These are phyloP conservation scores for Euphorbia corollata DNA, from an alignment of 441 rosid genomes.

Conservation along the genomic window DNA sequence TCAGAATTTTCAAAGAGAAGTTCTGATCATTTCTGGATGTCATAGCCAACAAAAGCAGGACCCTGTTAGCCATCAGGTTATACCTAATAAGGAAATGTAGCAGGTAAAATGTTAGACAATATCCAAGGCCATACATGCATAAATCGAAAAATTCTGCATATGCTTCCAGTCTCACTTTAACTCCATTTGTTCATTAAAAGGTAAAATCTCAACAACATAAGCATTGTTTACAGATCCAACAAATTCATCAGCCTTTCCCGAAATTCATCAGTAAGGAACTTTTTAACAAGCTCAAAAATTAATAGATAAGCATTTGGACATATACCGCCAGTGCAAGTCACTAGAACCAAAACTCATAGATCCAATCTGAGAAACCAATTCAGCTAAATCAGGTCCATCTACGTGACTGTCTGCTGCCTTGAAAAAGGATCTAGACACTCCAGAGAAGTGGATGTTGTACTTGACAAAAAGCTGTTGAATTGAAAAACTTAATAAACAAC, in stretches of 20 bases:
- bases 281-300: constrained; percentile 13
- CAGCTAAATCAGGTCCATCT: constrained; percentile 65
- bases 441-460: constrained; percentile 92
- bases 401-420: constrained; percentile 48
- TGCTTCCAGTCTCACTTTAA: constrained; percentile 3
- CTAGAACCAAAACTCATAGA: constrained; percentile 89
- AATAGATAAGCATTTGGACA: constrained; percentile 19
- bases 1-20: constrained; percentile 65
- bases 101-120: constrained; percentile 11
- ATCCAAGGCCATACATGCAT: background rate
- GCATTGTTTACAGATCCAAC: background rate
- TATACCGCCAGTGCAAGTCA: constrained; percentile 95
- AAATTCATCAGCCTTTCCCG: constrained; percentile 6
- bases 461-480: constrained; percentile 90
- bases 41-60: constrained; percentile 91
- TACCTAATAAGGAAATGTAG: constrained; percentile 46
- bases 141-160: background rate
- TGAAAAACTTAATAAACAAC: constrained; percentile 22
- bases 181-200: constrained; percentile 13
- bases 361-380: constrained; percentile 80
- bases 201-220: constrained; percentile 4
- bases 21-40: constrained; percentile 65
- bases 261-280: constrained; percentile 13
- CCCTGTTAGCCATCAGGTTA: constrained; percentile 98
- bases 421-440: constrained; percentile 78